A percentile compares a stretch with the other conserved stretches of the same genome.
Evolutionary conservation across 1,139 yeast species (phyloP).

Genomic region (Hansenula anomala): DNA sequence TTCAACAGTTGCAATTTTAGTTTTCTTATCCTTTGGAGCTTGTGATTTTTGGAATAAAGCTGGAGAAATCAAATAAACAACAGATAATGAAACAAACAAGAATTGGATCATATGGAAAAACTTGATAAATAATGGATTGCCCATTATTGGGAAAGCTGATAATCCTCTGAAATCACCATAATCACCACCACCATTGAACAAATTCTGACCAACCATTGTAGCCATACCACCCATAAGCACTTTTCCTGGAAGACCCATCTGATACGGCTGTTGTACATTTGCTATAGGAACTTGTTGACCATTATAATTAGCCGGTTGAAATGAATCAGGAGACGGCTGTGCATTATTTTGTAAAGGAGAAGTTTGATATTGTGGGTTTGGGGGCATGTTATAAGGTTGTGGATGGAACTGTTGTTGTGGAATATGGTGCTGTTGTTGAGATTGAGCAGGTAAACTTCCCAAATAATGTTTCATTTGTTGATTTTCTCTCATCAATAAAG

Average conservation of each 20-base stretch:
- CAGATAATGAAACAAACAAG: constrained; percentile 18
- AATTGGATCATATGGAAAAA: constrained; percentile 20
- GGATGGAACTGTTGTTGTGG: not conserved
- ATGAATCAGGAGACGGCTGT: constrained; percentile 8
- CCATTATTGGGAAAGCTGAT: constrained; percentile 28
- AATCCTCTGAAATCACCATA: constrained; percentile 27
- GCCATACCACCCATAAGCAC: constrained; percentile 30
- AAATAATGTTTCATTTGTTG: constrained; percentile 37
- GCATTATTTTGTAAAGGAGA: not conserved
- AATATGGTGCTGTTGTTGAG: constrained; percentile 3
- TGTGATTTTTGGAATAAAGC: constrained; percentile 8
- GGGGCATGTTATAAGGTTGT: not conserved
- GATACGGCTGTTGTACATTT: constrained; percentile 18
- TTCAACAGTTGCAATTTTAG: constrained; percentile 4
- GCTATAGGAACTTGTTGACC: constrained; percentile 21
- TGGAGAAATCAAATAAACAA: constrained; percentile 16
- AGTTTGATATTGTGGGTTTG: not conserved
- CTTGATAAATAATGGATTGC: constrained; percentile 21
- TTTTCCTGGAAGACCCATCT: constrained; percentile 25
- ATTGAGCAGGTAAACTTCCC: constrained; percentile 11
- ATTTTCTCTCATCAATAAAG: constrained; percentile 48
- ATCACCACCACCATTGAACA: constrained; percentile 21
- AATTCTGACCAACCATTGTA: constrained; percentile 24
- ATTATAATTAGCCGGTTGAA: constrained; percentile 18
- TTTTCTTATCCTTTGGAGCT: not conserved